These are phyloP conservation scores for Thraustochytrium striatum DNA, from an alignment of 352 stramenopile species.

Conservation along the genomic window DNA sequence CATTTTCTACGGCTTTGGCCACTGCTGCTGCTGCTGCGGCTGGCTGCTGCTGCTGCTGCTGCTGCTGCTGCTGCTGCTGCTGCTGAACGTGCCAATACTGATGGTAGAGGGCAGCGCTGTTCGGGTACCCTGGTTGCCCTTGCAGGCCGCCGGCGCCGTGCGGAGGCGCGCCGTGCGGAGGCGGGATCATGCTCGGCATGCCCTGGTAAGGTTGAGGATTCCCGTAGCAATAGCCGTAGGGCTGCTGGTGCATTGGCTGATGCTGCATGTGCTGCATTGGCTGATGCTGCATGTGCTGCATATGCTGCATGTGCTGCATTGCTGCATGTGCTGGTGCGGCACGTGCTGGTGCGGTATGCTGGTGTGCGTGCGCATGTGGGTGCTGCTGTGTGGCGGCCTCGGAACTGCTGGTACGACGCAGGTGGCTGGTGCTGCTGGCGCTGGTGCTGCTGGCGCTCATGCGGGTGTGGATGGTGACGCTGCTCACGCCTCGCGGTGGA, in stretches of 20 bases:
- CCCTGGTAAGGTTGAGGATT: no score
- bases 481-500: neutral
- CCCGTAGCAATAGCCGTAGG: no score
- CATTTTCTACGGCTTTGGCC: neutral
- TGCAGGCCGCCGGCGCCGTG: no score
- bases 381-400: neutral
- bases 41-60: neutral
- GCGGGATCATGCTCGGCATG: no score
- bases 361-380: neutral
- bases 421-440: neutral
- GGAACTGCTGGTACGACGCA: neutral
- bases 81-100: no score
- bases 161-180: no score
- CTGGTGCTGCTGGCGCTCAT: conserved; percentile 12
- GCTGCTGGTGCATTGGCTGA: no score
- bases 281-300: neutral
- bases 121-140: no score
- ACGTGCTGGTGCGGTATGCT: neutral
- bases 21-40: neutral
- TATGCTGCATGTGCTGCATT: neutral
- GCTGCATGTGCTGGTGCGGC: neutral
- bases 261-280: neutral
- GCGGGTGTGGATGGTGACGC: neutral
- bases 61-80: conserved; percentile 12
- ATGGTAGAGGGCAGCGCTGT: no score